Conservation (phyloP, 345 rosid species). For the Eucalyptus sp. region DNA sequence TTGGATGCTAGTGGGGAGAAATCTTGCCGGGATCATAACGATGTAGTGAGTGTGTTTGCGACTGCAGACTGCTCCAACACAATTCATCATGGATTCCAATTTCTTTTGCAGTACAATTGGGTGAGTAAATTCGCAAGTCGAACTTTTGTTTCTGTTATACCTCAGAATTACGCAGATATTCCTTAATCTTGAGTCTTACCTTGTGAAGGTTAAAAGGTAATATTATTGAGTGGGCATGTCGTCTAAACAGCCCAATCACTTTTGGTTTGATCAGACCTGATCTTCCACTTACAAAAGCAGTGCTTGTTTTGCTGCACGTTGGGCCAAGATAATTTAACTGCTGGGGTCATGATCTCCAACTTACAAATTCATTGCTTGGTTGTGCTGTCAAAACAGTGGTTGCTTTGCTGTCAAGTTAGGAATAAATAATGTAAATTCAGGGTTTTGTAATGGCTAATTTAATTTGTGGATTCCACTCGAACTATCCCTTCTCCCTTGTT, state of each 20-base stretch:
- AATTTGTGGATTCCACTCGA: neutral
- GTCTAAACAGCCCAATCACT: neutral
- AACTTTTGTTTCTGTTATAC: neutral
- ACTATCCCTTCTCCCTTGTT: neutral
- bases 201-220: neutral
- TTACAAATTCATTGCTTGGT: neutral
- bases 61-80: slow-evolving; percentile 79
- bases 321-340: neutral
- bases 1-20: slow-evolving; percentile 46
- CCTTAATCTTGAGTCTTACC: neutral
- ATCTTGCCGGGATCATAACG: slow-evolving; percentile 29
- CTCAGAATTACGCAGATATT: neutral
- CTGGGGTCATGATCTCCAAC: neutral
- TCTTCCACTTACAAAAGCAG: neutral
- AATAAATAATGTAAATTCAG: neutral
- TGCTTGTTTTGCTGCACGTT: neutral
- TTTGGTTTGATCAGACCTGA: neutral
- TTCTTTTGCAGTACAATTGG: slow-evolving; percentile 81
- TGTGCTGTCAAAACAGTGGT: neutral
- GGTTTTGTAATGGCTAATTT: neutral
- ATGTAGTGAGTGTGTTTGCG: slow-evolving; percentile 63
- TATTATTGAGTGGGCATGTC: neutral
- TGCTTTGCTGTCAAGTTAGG: neutral
- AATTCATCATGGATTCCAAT: slow-evolving; percentile 70
- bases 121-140: slow-evolving; percentile 21